These are phyloP conservation scores for Kwoniella shivajii DNA, from an alignment of 1,284 basidiomycete genomes.

Conservation along the genomic window DNA sequence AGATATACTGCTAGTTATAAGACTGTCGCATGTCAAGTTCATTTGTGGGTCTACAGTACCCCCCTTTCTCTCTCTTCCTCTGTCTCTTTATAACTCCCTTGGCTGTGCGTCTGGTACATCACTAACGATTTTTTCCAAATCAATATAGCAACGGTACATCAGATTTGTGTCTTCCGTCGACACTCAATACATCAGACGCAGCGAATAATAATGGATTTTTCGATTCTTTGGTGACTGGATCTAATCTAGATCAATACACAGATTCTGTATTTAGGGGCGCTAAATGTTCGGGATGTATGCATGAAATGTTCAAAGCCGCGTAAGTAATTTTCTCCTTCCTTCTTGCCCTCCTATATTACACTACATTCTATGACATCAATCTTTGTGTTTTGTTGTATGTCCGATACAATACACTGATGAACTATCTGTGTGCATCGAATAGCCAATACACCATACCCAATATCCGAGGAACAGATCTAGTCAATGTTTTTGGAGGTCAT, in stretches of 20 bases:
- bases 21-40: conserved; percentile 40
- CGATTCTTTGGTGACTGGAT: conserved; percentile 33
- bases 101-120: no score
- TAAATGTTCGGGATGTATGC: conserved; percentile 42
- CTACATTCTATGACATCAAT: background rate
- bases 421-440: background rate
- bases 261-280: conserved; percentile 32
- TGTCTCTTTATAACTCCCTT: no score
- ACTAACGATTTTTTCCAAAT: no score
- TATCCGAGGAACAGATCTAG: conserved; percentile 31
- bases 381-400: background rate
- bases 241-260: conserved; percentile 28
- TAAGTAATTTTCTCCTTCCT: conserved; percentile 7
- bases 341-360: background rate
- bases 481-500: conserved; percentile 31
- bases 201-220: conserved; percentile 39
- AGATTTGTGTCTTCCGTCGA: conserved; percentile 29
- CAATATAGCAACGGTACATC: conserved; percentile 39
- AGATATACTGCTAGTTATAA: conserved; percentile 37
- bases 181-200: conserved; percentile 21
- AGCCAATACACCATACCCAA: conserved; percentile 39
- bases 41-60: conserved; percentile 29
- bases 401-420: background rate
- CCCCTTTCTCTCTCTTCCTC: no score
- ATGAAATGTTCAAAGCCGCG: conserved; percentile 46